These are phyloP conservation scores for Taphrina deformans DNA, from an alignment of 1,139 yeast genomes.

Conservation along the genomic window DNA sequence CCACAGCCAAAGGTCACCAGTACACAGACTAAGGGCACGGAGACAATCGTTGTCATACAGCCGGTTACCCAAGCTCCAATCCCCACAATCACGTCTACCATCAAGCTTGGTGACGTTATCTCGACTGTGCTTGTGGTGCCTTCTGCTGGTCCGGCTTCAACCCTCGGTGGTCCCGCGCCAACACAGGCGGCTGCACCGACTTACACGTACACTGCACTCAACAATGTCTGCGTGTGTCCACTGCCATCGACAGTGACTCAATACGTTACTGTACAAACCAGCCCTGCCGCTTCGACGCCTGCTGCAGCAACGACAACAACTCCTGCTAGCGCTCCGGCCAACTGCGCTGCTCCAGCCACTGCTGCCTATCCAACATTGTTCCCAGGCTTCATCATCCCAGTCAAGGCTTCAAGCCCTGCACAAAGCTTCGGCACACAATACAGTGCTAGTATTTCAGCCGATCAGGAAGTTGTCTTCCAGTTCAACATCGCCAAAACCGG, in stretches of 20 bases:
- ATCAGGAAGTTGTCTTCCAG: constrained; percentile 15
- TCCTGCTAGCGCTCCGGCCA: not conserved
- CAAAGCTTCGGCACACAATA: constrained; percentile 1
- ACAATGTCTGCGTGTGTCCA: constrained; percentile 1
- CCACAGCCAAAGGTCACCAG: not conserved
- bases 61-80: not conserved
- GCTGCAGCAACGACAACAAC: not conserved
- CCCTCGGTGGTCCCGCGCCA: not conserved
- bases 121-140: constrained; percentile 3
- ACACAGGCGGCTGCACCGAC: not conserved
- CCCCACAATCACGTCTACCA: constrained; percentile 3
- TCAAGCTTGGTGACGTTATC: not conserved
- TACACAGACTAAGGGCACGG: not conserved
- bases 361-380: constrained; percentile 7
- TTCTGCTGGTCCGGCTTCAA: constrained; percentile 2
- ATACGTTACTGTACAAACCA: not conserved
- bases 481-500: constrained; percentile 2
- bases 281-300: not conserved
- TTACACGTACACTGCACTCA: not conserved
- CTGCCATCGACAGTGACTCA: constrained; percentile 13
- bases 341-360: constrained; percentile 10
- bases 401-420: not conserved
- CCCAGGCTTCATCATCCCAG: constrained; percentile 15
- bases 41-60: not conserved
- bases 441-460: not conserved